A percentile compares a stretch with the other conserved stretches of the same genome.
phyloP scores from a whole-genome alignment of 768 basidiomycete genomes.

The Hortiboletus flavorubellus region DNA sequence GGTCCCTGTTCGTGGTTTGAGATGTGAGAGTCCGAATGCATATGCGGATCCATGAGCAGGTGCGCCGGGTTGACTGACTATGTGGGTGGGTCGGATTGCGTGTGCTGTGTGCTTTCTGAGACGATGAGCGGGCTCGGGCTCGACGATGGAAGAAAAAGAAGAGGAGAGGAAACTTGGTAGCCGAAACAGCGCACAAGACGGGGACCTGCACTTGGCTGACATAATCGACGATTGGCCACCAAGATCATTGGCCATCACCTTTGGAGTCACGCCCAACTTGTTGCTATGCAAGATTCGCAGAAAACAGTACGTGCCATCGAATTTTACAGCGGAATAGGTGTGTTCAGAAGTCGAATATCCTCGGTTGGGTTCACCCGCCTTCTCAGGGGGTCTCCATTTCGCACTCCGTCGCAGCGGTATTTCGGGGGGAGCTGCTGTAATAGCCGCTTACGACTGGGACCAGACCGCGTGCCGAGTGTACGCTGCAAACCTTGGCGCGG shows the following conservation, averaged over 20 bases:
- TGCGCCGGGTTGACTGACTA: not conserved
- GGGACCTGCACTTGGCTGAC: slow-evolving; percentile 21
- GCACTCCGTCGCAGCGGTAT: too few relatives aligned
- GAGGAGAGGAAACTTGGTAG: not conserved
- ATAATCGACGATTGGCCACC: slow-evolving; percentile 16
- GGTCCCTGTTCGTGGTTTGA: slow-evolving; percentile 1
- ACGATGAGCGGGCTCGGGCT: not conserved
- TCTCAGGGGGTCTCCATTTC: too few relatives aligned
- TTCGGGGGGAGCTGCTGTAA: too few relatives aligned
- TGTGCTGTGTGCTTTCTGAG: not conserved
- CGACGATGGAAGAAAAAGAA: slow-evolving; percentile 2
- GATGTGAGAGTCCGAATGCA: not conserved
- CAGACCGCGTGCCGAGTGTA: slow-evolving; percentile 68
- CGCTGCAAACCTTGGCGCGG: slow-evolving; percentile 50
- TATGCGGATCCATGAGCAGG: slow-evolving; percentile 6
- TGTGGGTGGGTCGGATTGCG: not conserved
- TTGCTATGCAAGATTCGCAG: slow-evolving; percentile 1
- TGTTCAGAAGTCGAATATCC: too few relatives aligned
- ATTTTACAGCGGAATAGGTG: slow-evolving; percentile 71
- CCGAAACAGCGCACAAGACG: slow-evolving; percentile 1
- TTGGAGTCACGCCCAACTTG: too few relatives aligned
- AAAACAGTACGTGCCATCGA: slow-evolving; percentile 38
- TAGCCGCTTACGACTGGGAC: too few relatives aligned
- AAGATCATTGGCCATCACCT: slow-evolving; percentile 5
- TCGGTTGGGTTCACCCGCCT: too few relatives aligned